Evolutionary conservation across 2,329 filamentous ascomycete species (phyloP).

Genomic region (Pestalotiopsis fici): DNA sequence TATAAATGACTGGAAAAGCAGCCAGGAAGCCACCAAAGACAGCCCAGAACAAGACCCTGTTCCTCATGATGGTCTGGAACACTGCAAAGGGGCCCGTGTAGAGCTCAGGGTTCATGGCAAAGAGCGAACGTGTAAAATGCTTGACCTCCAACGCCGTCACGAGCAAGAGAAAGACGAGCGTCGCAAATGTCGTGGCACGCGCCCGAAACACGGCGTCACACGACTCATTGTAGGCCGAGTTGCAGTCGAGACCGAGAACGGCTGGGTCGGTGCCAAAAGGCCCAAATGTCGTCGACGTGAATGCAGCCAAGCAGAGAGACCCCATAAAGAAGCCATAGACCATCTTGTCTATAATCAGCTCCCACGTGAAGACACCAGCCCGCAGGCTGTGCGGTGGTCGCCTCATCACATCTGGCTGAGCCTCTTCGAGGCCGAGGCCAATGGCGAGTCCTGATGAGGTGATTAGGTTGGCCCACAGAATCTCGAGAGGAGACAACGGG

Average conservation of each 20-base stretch:
- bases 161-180: constrained; percentile 67
- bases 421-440: constrained; percentile 70
- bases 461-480: constrained; percentile 76
- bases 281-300: constrained; percentile 60
- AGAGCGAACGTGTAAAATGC: constrained; percentile 69
- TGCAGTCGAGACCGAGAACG: constrained; percentile 58
- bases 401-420: constrained; percentile 66
- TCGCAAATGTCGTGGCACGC: constrained; percentile 69
- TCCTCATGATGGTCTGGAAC: constrained; percentile 65
- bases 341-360: constrained; percentile 68
- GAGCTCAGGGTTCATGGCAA: constrained; percentile 61
- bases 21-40: constrained; percentile 60
- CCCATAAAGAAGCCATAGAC: constrained; percentile 67
- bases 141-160: constrained; percentile 75
- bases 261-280: constrained; percentile 37
- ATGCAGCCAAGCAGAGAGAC: constrained; percentile 60
- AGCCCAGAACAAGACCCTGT: constrained; percentile 67
- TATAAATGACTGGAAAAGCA: constrained; percentile 66
- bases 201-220: constrained; percentile 65
- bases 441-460: constrained; percentile 73
- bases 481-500: constrained; percentile 71
- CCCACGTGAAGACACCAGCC: constrained; percentile 62
- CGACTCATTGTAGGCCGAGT: constrained; percentile 47
- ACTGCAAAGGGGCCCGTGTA: constrained; percentile 51
- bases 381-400: constrained; percentile 65